These are phyloP conservation scores for Coemansia aciculifera DNA, from an alignment of 192 early-diverging fungal genomes.

Conservation along the genomic window DNA sequence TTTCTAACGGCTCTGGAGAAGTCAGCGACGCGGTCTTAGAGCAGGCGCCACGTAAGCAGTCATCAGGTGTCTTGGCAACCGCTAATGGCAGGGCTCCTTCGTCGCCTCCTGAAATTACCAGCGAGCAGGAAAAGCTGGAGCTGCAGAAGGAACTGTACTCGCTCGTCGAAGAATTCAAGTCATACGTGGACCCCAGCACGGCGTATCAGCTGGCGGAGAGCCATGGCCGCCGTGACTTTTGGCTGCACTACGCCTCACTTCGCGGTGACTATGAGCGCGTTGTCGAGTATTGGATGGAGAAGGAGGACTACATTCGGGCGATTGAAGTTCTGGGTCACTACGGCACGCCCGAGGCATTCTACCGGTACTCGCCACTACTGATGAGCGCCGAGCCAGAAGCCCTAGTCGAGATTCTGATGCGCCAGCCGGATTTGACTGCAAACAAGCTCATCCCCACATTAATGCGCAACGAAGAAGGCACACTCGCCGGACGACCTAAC, in stretches of 20 bases:
- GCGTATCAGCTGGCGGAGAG: conserved; percentile 80
- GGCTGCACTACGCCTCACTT: conserved; percentile 79
- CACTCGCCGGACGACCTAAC: conserved; percentile 51
- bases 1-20: background rate
- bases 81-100: background rate
- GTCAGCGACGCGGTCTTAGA: background rate
- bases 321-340: conserved; percentile 78
- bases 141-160: conserved; percentile 70
- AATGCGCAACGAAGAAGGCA: conserved; percentile 72
- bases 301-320: conserved; percentile 73
- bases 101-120: background rate
- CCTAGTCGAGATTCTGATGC: conserved; percentile 84
- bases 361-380: conserved; percentile 83
- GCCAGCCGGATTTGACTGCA: conserved; percentile 78
- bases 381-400: conserved; percentile 85
- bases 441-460: conserved; percentile 86
- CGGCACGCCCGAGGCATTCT: conserved; percentile 78
- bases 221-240: conserved; percentile 80
- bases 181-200: conserved; percentile 64
- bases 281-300: conserved; percentile 79
- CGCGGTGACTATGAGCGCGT: conserved; percentile 88
- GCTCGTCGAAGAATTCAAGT: conserved; percentile 71
- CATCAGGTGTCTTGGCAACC: background rate
- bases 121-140: conserved; percentile 60
- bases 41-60: background rate